Percentiles rank a stretch among this genome's conserved stretches.
Evolutionary conservation across 2,329 filamentous ascomycete genomes (phyloP).

Genomic region (Juglanconis juglandina): DNA sequence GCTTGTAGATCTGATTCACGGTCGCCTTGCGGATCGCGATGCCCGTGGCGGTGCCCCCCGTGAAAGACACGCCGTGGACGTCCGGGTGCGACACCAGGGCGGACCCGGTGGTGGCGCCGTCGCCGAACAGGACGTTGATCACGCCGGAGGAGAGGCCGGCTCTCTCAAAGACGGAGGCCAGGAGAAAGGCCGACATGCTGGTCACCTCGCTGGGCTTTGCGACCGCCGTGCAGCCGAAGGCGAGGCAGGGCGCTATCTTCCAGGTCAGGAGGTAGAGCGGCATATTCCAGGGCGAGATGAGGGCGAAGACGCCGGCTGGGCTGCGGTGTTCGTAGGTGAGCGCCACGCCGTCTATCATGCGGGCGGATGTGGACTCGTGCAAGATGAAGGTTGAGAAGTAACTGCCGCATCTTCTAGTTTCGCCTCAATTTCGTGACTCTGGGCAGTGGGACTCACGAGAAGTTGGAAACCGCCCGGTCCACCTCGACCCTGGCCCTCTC

Average conservation of each 20-base stretch:
- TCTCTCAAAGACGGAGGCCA: slow-evolving; percentile 24
- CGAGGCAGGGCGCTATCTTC: slow-evolving; percentile 33
- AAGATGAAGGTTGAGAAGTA: slow-evolving; percentile 34
- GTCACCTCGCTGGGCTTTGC: slow-evolving; percentile 34
- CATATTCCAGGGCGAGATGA: slow-evolving; percentile 36
- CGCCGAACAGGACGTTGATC: slow-evolving; percentile 31
- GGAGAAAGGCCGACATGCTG: slow-evolving; percentile 29
- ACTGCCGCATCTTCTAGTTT: slow-evolving; percentile 7
- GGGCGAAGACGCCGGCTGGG: slow-evolving; percentile 31
- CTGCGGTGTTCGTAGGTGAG: slow-evolving; percentile 33
- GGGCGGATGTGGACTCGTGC: slow-evolving; percentile 29
- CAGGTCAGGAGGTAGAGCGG: slow-evolving; percentile 33
- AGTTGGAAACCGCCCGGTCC: slow-evolving; percentile 32
- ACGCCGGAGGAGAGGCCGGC: slow-evolving; percentile 28
- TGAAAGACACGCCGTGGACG: slow-evolving; percentile 31
- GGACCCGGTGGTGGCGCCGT: slow-evolving; percentile 29
- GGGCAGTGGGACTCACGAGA: slow-evolving; percentile 23
- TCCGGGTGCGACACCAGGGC: slow-evolving; percentile 25
- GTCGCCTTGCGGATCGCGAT: slow-evolving; percentile 30
- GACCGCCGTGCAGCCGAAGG: slow-evolving; percentile 34
- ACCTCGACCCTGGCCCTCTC: slow-evolving; percentile 30
- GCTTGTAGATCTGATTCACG: slow-evolving; percentile 30
- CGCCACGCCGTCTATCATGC: slow-evolving; percentile 29
- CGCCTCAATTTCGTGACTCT: background rate
- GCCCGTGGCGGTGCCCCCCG: slow-evolving; percentile 31